Percentiles rank a stretch among this genome's conserved stretches.
phyloP scores from a whole-genome alignment of 2,329 filamentous ascomycete species.

The Aspergillus ochraceoroseus region DNA sequence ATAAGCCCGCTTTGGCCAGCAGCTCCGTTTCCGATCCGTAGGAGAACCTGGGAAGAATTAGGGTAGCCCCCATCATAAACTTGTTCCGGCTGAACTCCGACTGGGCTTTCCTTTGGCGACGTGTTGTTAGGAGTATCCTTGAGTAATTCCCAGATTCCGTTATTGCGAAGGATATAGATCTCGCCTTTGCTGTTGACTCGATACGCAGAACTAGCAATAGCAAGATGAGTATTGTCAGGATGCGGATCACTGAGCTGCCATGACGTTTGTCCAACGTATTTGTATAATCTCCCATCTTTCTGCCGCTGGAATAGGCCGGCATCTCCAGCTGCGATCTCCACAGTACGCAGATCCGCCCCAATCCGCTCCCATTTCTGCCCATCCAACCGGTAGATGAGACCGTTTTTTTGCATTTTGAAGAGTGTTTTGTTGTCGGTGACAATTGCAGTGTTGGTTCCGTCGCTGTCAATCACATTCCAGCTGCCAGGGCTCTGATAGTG shows the following conservation, averaged over 20 bases:
- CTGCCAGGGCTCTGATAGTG: neutral
- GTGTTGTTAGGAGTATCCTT: neutral
- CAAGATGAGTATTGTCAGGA: neutral
- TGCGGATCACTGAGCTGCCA: neutral
- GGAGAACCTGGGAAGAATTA: constrained; percentile 7
- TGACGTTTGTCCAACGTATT: neutral
- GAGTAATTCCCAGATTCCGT: neutral
- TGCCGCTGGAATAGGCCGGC: constrained; percentile 3
- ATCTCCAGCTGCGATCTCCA: constrained; percentile 1
- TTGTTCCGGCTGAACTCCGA: neutral
- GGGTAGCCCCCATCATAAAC: constrained; percentile 15
- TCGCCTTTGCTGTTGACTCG: constrained; percentile 1
- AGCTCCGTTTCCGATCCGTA: constrained; percentile 34
- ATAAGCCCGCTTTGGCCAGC: constrained; percentile 34
- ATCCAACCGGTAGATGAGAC: neutral
- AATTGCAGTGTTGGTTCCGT: neutral
- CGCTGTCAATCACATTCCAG: neutral
- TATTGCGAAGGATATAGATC: neutral
- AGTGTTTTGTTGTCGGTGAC: neutral
- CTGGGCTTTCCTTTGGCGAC: neutral
- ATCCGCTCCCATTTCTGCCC: constrained; percentile 1
- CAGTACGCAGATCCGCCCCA: neutral
- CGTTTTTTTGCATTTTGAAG: neutral
- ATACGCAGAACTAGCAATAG: constrained; percentile 2
- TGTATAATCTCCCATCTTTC: neutral